A percentile compares a stretch with the other conserved stretches of the same genome.
phyloP scores from a whole-genome alignment of 768 basidiomycete genomes.

The Royoungia palumana region DNA sequence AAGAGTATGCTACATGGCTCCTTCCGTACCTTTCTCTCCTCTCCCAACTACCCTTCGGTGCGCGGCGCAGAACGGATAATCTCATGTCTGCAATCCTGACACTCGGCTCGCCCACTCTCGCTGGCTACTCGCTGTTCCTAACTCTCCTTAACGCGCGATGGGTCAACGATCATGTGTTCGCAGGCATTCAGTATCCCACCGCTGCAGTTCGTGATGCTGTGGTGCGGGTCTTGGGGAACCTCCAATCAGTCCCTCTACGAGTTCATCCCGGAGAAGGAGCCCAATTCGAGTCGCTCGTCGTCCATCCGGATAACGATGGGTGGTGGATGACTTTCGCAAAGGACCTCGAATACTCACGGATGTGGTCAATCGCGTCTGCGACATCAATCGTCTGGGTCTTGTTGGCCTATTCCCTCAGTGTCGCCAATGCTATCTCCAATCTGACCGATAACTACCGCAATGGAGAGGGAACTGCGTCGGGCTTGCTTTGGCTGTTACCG shows the following conservation, averaged over 20 bases:
- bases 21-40: slow-evolving; percentile 48
- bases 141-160: slow-evolving; percentile 45
- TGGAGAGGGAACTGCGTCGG: slow-evolving; percentile 38
- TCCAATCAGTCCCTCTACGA: slow-evolving; percentile 42
- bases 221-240: slow-evolving; percentile 33
- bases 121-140: slow-evolving; percentile 44
- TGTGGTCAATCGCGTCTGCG: slow-evolving; percentile 39
- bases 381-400: slow-evolving; percentile 44
- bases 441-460: slow-evolving; percentile 23
- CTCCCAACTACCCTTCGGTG: slow-evolving; percentile 48
- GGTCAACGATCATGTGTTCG: slow-evolving; percentile 34
- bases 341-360: slow-evolving; percentile 37
- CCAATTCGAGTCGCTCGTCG: slow-evolving; percentile 40
- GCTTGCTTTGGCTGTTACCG: slow-evolving; percentile 45
- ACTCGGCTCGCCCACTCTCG: slow-evolving; percentile 43
- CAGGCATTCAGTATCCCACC: slow-evolving; percentile 27
- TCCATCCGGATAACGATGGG: slow-evolving; percentile 39
- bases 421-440: slow-evolving; percentile 16
- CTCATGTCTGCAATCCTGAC: slow-evolving; percentile 41
- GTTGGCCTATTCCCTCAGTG: slow-evolving; percentile 35
- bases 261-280: slow-evolving; percentile 24
- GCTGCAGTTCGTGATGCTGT: slow-evolving; percentile 16
- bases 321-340: slow-evolving; percentile 39
- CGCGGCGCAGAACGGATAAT: slow-evolving; percentile 37
- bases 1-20: slow-evolving; percentile 44